Conservation (phyloP, 2,329 filamentous ascomycete species). For the Aspergillus ustus region DNA sequence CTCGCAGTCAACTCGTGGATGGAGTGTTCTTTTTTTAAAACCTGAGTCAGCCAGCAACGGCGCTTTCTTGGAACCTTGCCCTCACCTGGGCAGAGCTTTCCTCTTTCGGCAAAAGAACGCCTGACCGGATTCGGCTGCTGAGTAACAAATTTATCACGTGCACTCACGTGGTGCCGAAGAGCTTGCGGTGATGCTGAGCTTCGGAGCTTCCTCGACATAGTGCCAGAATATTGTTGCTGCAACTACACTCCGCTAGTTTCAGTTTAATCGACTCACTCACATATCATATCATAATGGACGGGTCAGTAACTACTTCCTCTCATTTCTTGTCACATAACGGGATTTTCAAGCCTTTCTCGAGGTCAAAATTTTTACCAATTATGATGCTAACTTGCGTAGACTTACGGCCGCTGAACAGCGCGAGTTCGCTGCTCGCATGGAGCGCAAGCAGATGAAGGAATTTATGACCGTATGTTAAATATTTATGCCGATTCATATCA, state of each 20-base stretch:
- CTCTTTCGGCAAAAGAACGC: neutral
- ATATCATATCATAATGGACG: constrained; percentile 41
- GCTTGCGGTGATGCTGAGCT: constrained; percentile 26
- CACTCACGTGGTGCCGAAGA: constrained; percentile 22
- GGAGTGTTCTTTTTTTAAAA: constrained; percentile 25
- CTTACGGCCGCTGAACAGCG: constrained; percentile 82
- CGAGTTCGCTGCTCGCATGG: constrained; percentile 91
- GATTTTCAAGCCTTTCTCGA: neutral
- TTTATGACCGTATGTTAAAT: constrained; percentile 85
- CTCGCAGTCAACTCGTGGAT: neutral
- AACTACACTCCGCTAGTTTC: constrained; percentile 8
- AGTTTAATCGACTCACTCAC: constrained; percentile 10
- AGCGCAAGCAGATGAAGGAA: constrained; percentile 98
- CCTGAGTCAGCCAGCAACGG: constrained; percentile 8
- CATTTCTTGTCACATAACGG: neutral
- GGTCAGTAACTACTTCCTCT: constrained; percentile 28
- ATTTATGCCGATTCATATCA: neutral
- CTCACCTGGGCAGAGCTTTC: too few relatives aligned
- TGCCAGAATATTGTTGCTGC: constrained; percentile 8
- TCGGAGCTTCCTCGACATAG: constrained; percentile 22
- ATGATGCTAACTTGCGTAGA: constrained; percentile 45
- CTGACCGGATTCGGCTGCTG: neutral
- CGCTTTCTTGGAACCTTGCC: too few relatives aligned
- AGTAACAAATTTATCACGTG: constrained; percentile 16
- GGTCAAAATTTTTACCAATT: neutral